These are phyloP conservation scores for Scedosporium aurantiacum DNA, from an alignment of 2,329 filamentous ascomycete species.

Conservation along the genomic window DNA sequence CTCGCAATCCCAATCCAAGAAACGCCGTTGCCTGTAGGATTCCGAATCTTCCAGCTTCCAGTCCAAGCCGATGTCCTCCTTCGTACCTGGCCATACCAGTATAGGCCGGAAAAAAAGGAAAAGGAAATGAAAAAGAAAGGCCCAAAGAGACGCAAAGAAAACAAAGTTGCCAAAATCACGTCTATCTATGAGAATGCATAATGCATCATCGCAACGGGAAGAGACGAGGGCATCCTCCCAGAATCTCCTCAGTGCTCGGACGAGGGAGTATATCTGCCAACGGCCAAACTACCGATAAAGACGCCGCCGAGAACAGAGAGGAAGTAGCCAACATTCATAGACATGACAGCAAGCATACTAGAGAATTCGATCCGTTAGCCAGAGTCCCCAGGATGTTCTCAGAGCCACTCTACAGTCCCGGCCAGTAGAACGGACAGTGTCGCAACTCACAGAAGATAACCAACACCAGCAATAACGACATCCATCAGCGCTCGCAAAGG, in stretches of 20 bases:
- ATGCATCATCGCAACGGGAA: background rate
- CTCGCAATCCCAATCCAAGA: background rate
- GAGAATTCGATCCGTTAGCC: conserved; percentile 6
- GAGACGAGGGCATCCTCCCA: background rate
- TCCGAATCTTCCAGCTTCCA: background rate
- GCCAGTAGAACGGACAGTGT: conserved; percentile 3
- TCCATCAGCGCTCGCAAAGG: conserved; percentile 61
- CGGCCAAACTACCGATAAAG: conserved; percentile 75
- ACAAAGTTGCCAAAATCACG: background rate
- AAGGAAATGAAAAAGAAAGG: background rate
- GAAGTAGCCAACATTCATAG: conserved; percentile 78
- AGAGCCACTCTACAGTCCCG: background rate
- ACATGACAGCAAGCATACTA: conserved; percentile 94
- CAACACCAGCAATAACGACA: conserved; percentile 62
- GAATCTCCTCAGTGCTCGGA: conserved; percentile 30
- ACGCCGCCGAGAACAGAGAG: conserved; percentile 66
- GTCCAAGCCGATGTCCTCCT: background rate
- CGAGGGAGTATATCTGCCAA: conserved; percentile 55
- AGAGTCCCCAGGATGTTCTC: conserved; percentile 2
- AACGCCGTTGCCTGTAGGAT: conserved; percentile 3
- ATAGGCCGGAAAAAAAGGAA: background rate
- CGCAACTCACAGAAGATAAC: conserved; percentile 69
- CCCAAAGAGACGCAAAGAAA: conserved; percentile 6
- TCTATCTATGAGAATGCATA: background rate
- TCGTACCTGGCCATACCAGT: background rate